Evolutionary conservation across 1,284 basidiomycete genomes (phyloP).

Genomic region (Ceratobasidium theobromae): DNA sequence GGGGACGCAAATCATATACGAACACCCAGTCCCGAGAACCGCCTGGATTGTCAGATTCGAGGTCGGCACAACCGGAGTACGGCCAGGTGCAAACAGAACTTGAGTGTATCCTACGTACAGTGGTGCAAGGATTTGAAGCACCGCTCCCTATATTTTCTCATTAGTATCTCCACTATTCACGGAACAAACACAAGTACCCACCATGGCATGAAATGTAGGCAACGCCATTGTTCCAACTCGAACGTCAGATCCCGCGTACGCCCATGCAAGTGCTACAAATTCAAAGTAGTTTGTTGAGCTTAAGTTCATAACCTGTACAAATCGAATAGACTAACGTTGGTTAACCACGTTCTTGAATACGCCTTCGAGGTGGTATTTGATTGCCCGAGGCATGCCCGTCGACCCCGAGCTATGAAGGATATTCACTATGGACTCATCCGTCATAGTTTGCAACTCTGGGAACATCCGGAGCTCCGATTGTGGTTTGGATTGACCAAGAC

Average conservation of each 20-base stretch:
- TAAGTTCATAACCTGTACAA: too few relatives aligned
- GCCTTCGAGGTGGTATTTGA: not conserved
- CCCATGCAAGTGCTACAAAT: not conserved
- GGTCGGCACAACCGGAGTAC: conserved; percentile 26
- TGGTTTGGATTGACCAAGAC: not conserved
- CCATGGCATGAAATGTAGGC: conserved; percentile 19
- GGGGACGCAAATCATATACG: conserved; percentile 25
- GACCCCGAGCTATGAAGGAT: conserved; percentile 24
- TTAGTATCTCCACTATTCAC: not conserved
- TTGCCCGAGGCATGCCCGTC: conserved; percentile 2
- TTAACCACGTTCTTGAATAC: conserved; percentile 5
- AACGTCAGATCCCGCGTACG: not conserved
- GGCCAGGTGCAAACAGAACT: conserved; percentile 31
- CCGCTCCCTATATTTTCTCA: not conserved
- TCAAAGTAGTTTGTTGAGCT: too few relatives aligned
- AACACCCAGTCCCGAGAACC: not conserved
- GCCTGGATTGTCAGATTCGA: conserved; percentile 28
- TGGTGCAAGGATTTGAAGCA: not conserved
- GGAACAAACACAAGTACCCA: not conserved
- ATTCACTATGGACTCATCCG: not conserved
- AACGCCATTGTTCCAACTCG: not conserved
- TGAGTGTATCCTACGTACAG: conserved; percentile 5
- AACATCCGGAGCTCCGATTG: not conserved
- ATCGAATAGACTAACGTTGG: conserved; percentile 8
- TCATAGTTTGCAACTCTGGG: not conserved